A percentile compares a stretch with the other conserved stretches of the same genome.
These are phyloP conservation scores for Oxytropis ochrocephala DNA, from an alignment of 306 rosid genomes.

Conservation along the genomic window DNA sequence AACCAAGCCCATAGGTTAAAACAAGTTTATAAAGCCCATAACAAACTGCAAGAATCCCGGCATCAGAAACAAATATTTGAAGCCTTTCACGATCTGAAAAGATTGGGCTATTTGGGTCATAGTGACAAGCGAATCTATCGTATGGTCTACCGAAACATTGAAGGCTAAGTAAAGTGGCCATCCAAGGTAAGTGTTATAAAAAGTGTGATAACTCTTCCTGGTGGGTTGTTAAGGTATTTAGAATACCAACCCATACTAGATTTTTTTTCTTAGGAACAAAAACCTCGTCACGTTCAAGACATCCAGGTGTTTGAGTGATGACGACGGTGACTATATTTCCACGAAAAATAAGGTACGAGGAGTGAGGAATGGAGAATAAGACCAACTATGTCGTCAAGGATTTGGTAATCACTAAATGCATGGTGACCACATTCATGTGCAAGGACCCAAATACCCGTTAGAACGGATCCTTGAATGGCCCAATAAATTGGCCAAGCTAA, in stretches of 20 bases:
- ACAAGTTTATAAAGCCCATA: slow-evolving; percentile 44
- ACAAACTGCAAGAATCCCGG: slow-evolving; percentile 34
- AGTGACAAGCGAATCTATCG: slow-evolving; percentile 57
- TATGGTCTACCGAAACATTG: slow-evolving; percentile 72
- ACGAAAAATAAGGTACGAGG: slow-evolving; percentile 70
- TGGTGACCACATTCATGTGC: slow-evolving; percentile 59
- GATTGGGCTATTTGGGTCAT: slow-evolving; percentile 71
- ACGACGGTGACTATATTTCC: slow-evolving; percentile 85
- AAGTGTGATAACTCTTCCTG: slow-evolving; percentile 43
- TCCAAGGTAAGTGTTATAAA: slow-evolving; percentile 43
- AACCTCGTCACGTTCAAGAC: slow-evolving; percentile 72
- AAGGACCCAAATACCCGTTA: slow-evolving; percentile 76
- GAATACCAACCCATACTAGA: slow-evolving; percentile 38
- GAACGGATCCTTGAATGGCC: slow-evolving; percentile 50
- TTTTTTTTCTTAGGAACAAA: slow-evolving; percentile 68
- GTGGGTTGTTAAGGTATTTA: slow-evolving; percentile 62
- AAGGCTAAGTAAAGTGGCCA: slow-evolving; percentile 79
- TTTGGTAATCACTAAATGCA: slow-evolving; percentile 56
- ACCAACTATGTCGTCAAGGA: slow-evolving; percentile 69
- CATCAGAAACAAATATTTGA: slow-evolving; percentile 55
- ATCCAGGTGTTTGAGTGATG: slow-evolving; percentile 87
- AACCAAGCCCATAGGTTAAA: slow-evolving; percentile 37
- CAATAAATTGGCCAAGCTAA: slow-evolving; percentile 61
- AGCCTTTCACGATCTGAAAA: slow-evolving; percentile 53
- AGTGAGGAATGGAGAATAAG: slow-evolving; percentile 60